phyloP scores from a whole-genome alignment of 371 early-diverging fungal genomes.

The Blakeslea trispora region DNA sequence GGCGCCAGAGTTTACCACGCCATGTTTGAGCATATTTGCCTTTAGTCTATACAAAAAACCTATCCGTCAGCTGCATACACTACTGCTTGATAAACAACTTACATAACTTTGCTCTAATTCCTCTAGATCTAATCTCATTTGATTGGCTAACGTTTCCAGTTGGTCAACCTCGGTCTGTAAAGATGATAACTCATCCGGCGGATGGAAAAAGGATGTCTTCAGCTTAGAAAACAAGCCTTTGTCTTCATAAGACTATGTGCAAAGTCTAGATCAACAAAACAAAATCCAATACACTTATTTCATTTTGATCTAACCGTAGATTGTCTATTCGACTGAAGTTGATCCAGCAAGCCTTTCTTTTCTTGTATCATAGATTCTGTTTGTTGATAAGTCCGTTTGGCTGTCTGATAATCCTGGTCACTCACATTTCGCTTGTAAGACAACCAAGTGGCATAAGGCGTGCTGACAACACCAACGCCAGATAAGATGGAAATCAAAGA shows the following conservation, averaged over 20 bases:
- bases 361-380: conserved; percentile 32
- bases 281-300: background rate
- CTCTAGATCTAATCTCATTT: conserved; percentile 42
- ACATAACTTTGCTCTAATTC: conserved; percentile 37
- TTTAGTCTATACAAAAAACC: conserved; percentile 44
- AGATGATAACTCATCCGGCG: conserved; percentile 2
- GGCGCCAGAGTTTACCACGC: conserved; percentile 75
- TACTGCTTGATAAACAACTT: conserved; percentile 27
- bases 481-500: conserved; percentile 90
- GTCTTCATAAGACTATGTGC: no score
- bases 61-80: conserved; percentile 28
- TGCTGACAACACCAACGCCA: conserved; percentile 93
- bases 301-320: background rate
- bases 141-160: conserved; percentile 25
- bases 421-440: conserved; percentile 31
- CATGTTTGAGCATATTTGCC: conserved; percentile 70
- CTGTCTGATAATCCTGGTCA: conserved; percentile 34
- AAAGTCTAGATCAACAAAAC: background rate
- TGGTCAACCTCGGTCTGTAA: conserved; percentile 41
- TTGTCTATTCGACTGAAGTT: background rate
- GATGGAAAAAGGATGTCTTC: no score
- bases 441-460: conserved; percentile 70
- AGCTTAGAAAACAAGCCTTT: no score
- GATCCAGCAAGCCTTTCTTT: conserved; percentile 20
- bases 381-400: conserved; percentile 42